A percentile compares a stretch with the other conserved stretches of the same genome.
Conservation (phyloP, 73 alveolate genomes). For the Paramecium sonneborni region DNA sequence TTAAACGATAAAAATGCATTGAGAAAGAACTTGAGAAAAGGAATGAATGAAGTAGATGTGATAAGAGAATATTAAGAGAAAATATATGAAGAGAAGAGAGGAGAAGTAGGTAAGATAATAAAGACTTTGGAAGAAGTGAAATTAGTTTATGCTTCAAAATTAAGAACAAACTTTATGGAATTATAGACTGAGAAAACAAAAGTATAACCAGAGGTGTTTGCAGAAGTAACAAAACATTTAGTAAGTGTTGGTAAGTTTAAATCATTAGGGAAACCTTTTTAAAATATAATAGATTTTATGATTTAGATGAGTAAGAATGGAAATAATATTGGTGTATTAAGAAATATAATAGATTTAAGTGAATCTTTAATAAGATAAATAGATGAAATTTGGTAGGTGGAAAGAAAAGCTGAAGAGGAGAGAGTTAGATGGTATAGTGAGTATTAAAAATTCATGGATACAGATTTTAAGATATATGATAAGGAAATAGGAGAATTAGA, state of each 20-base stretch:
- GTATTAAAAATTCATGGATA: conserved; percentile 16
- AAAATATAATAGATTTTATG: background rate
- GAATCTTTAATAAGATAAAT: background rate
- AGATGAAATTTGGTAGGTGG: conserved; percentile 27
- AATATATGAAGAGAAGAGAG: background rate
- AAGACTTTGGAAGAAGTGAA: conserved; percentile 46
- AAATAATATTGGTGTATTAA: background rate
- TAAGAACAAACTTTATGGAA: conserved; percentile 42
- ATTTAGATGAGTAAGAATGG: background rate
- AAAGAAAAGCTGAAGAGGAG: conserved; percentile 39
- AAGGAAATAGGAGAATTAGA: background rate
- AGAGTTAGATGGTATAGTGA: conserved; percentile 12
- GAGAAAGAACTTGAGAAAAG: conserved; percentile 48
- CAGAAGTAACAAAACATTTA: background rate
- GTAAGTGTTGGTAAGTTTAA: background rate
- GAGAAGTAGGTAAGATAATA: background rate
- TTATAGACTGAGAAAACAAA: background rate
- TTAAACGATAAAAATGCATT: background rate
- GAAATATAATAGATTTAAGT: background rate
- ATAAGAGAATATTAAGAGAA: conserved; percentile 39
- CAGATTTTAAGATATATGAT: conserved; percentile 32
- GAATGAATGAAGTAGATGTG: conserved; percentile 24
- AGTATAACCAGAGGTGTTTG: background rate
- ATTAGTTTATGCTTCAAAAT: conserved; percentile 19
- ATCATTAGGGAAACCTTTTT: conserved; percentile 15